phyloP scores from a whole-genome alignment of 805 yeast species.

The Yarrowia osloensis region DNA sequence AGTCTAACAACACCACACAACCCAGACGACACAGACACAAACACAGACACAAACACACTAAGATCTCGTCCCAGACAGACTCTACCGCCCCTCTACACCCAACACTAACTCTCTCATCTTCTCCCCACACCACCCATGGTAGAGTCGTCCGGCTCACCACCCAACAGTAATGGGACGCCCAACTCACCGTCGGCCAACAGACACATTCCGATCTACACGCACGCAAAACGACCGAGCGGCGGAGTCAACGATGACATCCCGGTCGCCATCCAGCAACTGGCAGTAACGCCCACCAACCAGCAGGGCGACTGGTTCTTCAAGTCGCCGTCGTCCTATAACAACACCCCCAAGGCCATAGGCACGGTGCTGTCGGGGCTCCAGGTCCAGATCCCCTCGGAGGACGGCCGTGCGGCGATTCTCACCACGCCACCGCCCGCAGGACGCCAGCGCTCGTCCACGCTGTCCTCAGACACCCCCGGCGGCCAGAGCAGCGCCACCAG shows the following conservation, averaged over 20 bases:
- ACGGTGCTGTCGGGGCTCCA: slow-evolving; percentile 3
- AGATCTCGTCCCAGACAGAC: background rate
- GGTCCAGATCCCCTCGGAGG: slow-evolving; percentile 4
- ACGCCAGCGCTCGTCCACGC: background rate
- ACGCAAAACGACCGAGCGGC: background rate
- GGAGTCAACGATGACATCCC: background rate
- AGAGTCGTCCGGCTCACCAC: slow-evolving; percentile 4
- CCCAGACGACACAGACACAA: background rate
- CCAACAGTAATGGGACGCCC: background rate
- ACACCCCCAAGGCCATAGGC: slow-evolving; percentile 11
- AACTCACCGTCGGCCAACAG: background rate
- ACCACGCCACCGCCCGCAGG: background rate
- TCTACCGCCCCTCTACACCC: background rate
- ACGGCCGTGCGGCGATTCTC: background rate
- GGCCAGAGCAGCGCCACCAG: background rate
- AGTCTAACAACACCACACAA: background rate
- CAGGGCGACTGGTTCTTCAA: slow-evolving; percentile 24
- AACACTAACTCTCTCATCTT: background rate
- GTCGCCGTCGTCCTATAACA: background rate
- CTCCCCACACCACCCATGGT: background rate
- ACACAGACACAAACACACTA: background rate
- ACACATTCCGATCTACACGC: background rate
- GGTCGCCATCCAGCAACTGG: slow-evolving; percentile 15
- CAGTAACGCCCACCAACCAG: slow-evolving; percentile 21
- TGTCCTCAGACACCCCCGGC: slow-evolving; percentile 2